phyloP scores from a whole-genome alignment of 2,329 filamentous ascomycete genomes.

The Colletotrichum incanum region DNA sequence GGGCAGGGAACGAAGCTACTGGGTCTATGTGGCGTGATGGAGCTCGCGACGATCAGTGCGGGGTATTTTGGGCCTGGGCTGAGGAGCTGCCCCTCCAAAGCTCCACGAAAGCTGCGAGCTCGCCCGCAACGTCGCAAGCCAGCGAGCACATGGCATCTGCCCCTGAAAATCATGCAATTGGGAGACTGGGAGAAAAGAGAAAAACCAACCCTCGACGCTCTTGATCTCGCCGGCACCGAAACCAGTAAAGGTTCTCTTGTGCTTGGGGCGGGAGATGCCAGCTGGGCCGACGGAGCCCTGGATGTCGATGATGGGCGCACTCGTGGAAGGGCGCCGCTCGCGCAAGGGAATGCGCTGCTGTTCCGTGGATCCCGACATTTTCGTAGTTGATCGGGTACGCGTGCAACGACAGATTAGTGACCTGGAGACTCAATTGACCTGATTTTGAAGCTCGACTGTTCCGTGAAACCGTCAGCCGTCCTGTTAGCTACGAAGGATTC shows the following conservation, averaged over 20 bases:
- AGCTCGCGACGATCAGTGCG: conserved; percentile 46
- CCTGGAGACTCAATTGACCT: conserved; percentile 21
- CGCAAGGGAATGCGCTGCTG: conserved; percentile 64
- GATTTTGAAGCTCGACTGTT: not conserved
- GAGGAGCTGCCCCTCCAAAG: conserved; percentile 40
- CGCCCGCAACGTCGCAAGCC: conserved; percentile 2
- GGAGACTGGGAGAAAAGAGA: not conserved
- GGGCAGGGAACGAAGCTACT: conserved; percentile 25
- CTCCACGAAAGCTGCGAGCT: conserved; percentile 41
- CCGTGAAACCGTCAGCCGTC: conserved; percentile 1
- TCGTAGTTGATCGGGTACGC: conserved; percentile 42
- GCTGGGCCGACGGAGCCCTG: conserved; percentile 88
- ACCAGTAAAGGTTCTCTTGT: conserved; percentile 96
- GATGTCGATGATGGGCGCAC: conserved; percentile 89
- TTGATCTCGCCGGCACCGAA: conserved; percentile 95
- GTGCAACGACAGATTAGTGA: not conserved
- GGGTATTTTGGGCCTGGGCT: conserved; percentile 47
- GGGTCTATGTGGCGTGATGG: conserved; percentile 42
- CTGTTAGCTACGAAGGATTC: conserved; percentile 6
- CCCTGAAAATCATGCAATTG: conserved; percentile 17
- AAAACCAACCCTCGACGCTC: conserved; percentile 82
- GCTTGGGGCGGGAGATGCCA: conserved; percentile 90
- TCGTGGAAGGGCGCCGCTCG: conserved; percentile 85
- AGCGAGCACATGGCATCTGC: conserved; percentile 13
- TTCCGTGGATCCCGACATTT: conserved; percentile 52